A percentile compares a stretch with the other conserved stretches of the same genome.
These are phyloP conservation scores for Aristolochia contorta DNA, from an alignment of 164 flowering plant species.

Conservation along the genomic window DNA sequence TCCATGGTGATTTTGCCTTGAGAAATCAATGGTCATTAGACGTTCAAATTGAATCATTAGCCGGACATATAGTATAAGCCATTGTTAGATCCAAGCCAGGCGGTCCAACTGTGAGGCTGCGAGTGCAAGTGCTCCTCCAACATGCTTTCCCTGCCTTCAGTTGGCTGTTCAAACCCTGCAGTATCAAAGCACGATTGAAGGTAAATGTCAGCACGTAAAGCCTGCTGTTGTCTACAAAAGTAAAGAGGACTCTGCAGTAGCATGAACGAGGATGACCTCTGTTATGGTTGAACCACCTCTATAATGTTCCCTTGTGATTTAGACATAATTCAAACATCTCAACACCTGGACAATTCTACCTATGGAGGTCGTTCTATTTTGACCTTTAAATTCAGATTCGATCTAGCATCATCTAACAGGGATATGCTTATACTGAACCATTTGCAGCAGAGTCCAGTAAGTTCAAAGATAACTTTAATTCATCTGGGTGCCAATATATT, in stretches of 20 bases:
- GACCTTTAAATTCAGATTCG: too few species aligned
- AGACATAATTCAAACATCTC: too few species aligned
- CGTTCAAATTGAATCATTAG: constrained; percentile 1
- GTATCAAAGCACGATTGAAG: neutral
- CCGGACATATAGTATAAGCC: constrained; percentile 43
- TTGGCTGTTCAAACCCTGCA: constrained; percentile 12
- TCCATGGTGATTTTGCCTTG: too few species aligned
- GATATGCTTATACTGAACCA: too few species aligned
- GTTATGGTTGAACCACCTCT: too few species aligned
- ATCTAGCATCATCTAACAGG: too few species aligned
- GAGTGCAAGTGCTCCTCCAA: constrained; percentile 1
- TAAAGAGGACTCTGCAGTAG: too few species aligned
- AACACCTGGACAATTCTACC: too few species aligned
- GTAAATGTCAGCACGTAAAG: neutral
- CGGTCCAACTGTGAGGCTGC: constrained; percentile 25
- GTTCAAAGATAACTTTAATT: neutral
- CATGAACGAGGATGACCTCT: too few species aligned
- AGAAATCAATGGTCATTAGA: too few species aligned
- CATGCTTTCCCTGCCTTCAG: constrained; percentile 4
- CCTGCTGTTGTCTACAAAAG: neutral
- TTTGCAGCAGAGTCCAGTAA: neutral
- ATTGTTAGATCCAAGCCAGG: constrained; percentile 68
- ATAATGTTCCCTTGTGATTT: too few species aligned
- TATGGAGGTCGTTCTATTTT: too few species aligned
- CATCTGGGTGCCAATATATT: neutral